phyloP scores from a whole-genome alignment of 345 rosid genomes.

The Bruguiera sexangula region DNA sequence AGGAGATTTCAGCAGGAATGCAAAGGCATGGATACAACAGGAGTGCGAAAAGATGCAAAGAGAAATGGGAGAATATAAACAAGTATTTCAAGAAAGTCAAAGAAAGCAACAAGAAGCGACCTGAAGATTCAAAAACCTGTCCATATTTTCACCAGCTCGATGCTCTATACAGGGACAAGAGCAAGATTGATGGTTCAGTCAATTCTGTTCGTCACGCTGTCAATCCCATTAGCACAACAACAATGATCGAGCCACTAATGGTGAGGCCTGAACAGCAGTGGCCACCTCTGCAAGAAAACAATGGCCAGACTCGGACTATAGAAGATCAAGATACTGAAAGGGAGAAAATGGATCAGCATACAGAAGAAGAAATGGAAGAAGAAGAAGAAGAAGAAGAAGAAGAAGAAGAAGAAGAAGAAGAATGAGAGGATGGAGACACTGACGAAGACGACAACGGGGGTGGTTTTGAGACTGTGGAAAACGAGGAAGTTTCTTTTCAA shows the following conservation, averaged over 20 bases:
- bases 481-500: slow-evolving; percentile 5
- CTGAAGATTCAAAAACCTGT: slow-evolving; percentile 76
- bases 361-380: no score
- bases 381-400: slow-evolving; percentile 17
- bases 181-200: slow-evolving; percentile 10
- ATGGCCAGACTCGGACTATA: neutral
- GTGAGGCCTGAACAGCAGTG: slow-evolving; percentile 18
- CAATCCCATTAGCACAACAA: neutral
- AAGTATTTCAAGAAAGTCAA: slow-evolving; percentile 90
- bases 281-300: slow-evolving; percentile 11
- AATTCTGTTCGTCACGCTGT: neutral
- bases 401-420: neutral
- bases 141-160: slow-evolving; percentile 68
- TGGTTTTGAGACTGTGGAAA: slow-evolving; percentile 21
- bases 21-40: slow-evolving; percentile 61
- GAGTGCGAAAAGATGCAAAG: slow-evolving; percentile 83
- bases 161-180: slow-evolving; percentile 29
- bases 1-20: slow-evolving; percentile 73
- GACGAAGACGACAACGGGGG: slow-evolving; percentile 22
- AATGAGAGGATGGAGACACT: neutral
- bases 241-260: slow-evolving; percentile 10
- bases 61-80: slow-evolving; percentile 97
- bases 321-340: neutral
- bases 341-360: neutral
- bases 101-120: slow-evolving; percentile 69